Percentiles rank a stretch among this genome's conserved stretches.
phyloP scores from a whole-genome alignment of 768 basidiomycete genomes.

The Lactarius sanguifluus region DNA sequence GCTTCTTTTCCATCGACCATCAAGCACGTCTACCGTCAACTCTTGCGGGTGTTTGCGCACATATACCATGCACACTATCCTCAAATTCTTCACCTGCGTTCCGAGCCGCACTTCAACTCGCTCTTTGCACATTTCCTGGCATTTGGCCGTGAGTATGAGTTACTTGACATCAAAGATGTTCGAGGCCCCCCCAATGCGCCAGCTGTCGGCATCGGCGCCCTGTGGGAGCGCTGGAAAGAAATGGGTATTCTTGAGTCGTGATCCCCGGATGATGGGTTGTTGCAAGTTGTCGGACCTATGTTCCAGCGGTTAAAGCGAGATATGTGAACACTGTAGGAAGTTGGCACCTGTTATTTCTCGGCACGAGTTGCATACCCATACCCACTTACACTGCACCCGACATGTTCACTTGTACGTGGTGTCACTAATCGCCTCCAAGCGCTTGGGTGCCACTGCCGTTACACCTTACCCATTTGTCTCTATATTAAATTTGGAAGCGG shows the following conservation, averaged over 20 bases:
- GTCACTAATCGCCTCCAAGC: background rate
- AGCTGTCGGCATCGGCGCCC: conserved; percentile 65
- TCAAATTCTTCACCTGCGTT: conserved; percentile 87
- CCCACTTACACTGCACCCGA: conserved; percentile 6
- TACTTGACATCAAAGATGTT: conserved; percentile 87
- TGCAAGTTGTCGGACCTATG: background rate
- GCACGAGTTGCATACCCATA: conserved; percentile 13
- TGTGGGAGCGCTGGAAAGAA: conserved; percentile 91
- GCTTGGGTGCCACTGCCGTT: background rate
- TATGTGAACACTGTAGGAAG: conserved; percentile 9
- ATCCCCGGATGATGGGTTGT: conserved; percentile 6
- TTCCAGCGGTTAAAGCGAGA: background rate
- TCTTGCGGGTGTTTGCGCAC: conserved; percentile 95
- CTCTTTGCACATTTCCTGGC: conserved; percentile 98
- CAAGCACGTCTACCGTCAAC: conserved; percentile 94
- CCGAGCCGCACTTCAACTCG: conserved; percentile 95
- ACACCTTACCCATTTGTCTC: conserved; percentile 2
- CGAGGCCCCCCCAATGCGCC: conserved; percentile 59
- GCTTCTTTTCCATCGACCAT: conserved; percentile 84
- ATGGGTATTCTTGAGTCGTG: conserved; percentile 67
- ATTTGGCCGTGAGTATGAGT: conserved; percentile 90
- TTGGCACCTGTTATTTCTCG: conserved; percentile 10
- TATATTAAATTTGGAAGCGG: background rate
- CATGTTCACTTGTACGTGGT: background rate
- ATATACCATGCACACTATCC: conserved; percentile 94